These are phyloP conservation scores for Pseudocercospora fijiensis DNA, from an alignment of 2,329 filamentous ascomycete species.

Conservation along the genomic window DNA sequence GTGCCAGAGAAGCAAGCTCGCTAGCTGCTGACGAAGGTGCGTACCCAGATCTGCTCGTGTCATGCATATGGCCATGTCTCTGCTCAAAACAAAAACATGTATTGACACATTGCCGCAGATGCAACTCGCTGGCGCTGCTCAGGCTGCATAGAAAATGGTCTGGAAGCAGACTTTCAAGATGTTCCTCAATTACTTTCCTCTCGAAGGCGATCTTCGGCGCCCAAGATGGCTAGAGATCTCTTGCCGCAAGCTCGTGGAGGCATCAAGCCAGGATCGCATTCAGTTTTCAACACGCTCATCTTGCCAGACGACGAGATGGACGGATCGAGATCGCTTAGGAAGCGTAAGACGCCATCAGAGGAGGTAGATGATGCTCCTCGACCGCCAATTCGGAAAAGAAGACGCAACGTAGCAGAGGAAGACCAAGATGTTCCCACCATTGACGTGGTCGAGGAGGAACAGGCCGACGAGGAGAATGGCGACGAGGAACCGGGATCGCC, in stretches of 20 bases:
- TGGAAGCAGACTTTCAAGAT: constrained; percentile 41
- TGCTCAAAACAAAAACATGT: constrained; percentile 27
- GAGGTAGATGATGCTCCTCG: constrained; percentile 48
- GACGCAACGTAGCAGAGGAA: constrained; percentile 37
- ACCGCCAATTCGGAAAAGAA: constrained; percentile 43
- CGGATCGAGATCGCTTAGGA: constrained; percentile 71
- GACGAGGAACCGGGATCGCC: constrained; percentile 29
- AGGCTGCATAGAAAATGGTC: constrained; percentile 54
- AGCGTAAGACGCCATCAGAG: constrained; percentile 74
- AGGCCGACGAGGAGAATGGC: constrained; percentile 21
- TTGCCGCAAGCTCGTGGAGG: constrained; percentile 66
- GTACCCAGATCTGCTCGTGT: constrained; percentile 33
- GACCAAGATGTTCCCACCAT: constrained; percentile 36
- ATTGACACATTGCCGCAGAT: constrained; percentile 45
- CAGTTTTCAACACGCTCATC: constrained; percentile 71
- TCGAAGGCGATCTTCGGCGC: constrained; percentile 59
- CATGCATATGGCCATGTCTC: constrained; percentile 10
- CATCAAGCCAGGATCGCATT: constrained; percentile 68
- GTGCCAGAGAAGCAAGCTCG: constrained; percentile 70
- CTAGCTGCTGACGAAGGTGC: constrained; percentile 64
- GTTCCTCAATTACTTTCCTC: constrained; percentile 39
- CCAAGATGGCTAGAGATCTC: constrained; percentile 66
- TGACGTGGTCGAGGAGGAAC: constrained; percentile 29
- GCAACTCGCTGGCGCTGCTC: constrained; percentile 62
- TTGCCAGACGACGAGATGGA: constrained; percentile 72